Percentiles rank a stretch among this genome's conserved stretches.
These are phyloP conservation scores for Saturnispora zaruensis DNA, from an alignment of 805 yeast species.

Conservation along the genomic window DNA sequence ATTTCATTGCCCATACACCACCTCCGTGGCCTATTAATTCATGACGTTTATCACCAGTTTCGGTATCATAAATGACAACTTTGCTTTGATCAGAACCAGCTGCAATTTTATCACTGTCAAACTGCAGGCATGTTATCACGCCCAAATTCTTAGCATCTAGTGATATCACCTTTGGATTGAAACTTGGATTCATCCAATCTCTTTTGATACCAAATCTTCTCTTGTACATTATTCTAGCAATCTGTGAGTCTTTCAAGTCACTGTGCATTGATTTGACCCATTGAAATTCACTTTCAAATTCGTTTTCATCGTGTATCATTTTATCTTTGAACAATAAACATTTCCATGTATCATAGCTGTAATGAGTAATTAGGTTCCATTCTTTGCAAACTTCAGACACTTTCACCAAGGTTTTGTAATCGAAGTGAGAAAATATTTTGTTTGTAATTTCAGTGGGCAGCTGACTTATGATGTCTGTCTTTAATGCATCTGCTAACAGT, in stretches of 20 bases:
- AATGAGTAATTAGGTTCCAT: constrained; percentile 63
- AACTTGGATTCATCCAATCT: constrained; percentile 76
- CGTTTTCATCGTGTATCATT: constrained; percentile 38
- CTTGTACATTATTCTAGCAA: constrained; percentile 40
- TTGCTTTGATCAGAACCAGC: constrained; percentile 87
- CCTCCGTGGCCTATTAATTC: constrained; percentile 86
- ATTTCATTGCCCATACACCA: constrained; percentile 97
- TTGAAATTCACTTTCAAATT: constrained; percentile 31
- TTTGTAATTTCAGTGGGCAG: constrained; percentile 71
- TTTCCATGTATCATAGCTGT: constrained; percentile 62
- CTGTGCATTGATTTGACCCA: constrained; percentile 14
- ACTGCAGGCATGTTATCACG: constrained; percentile 92
- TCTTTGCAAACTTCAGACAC: constrained; percentile 55
- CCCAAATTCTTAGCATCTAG: constrained; percentile 58
- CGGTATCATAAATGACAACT: constrained; percentile 73
- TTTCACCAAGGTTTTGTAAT: constrained; percentile 49
- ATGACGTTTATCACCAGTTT: constrained; percentile 54
- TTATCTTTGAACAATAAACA: constrained; percentile 53
- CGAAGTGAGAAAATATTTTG: constrained; percentile 56
- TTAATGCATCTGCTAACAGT: constrained; percentile 44
- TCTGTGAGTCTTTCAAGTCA: constrained; percentile 10
- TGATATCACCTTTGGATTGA: constrained; percentile 57
- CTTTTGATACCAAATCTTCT: constrained; percentile 47
- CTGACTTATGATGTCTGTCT: constrained; percentile 60
- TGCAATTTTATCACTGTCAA: constrained; percentile 81